Evolutionary conservation across 768 basidiomycete species (phyloP), one percentile per base, ranked within the genome.

Genomic region (Rhodosporidiobolus sp.): DNA sequence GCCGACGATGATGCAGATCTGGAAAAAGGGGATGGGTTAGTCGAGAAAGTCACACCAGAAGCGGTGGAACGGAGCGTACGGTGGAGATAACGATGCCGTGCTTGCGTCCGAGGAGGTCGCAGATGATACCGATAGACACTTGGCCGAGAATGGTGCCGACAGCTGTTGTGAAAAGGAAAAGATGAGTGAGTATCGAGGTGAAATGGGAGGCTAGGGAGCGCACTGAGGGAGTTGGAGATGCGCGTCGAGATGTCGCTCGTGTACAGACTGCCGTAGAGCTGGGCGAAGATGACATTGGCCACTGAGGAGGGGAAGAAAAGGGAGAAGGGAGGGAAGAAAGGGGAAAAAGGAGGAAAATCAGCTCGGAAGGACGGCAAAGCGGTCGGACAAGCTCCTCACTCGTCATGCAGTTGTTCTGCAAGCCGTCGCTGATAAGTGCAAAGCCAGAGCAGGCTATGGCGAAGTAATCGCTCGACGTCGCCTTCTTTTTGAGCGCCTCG

Each of bases 101-200:
- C 79, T 90, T 90, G 62, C 90, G 83, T n/a, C 90, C 90, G 35
- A 88, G 78, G 61, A 87, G 83, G 79, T 91, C 90, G 75, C 88
- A 90, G n/a, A 89, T 79, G 32, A 89, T 76, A 20, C 90, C 90
- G 43, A 77, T 69, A 4, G n/a, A 5, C 49, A 77, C 16, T 76
- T 53, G 74, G 19, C 65, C 63, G 49, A 88, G 80, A 71, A 88
- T 84, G 83, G 82, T 79, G 84, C 89, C 89, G 70, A 90, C 26
- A 12, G 9, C 20, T 50, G 17, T 50, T 5, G 10, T 4, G 4
- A 48, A 17, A 19, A 22, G 46, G 46, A 22, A 22, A 48, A 17
- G 46, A 4, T 5, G 17, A n/a, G 52, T 5, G 26, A 17, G 49
- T 5, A 19, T 14, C 26, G 14, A 53, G n/a, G 11, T 14, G 52